These are phyloP conservation scores for Logfia minima DNA, from an alignment of 129 eudicot genomes.

Conservation along the genomic window DNA sequence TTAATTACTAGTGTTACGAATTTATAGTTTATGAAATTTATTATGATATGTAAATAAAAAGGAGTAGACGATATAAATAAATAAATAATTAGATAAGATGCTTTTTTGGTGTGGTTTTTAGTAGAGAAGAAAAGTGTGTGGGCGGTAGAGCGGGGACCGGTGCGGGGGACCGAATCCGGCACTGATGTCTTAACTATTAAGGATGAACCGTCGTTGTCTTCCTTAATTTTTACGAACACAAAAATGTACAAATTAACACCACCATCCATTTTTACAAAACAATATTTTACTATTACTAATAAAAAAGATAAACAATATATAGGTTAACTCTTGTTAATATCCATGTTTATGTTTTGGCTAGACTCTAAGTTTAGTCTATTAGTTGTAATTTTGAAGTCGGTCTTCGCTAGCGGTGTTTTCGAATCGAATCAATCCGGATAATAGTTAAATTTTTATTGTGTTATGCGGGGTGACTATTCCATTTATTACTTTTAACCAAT, in stretches of 20 bases:
- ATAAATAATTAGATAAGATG: slow-evolving; percentile 11
- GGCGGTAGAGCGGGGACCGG: slow-evolving; percentile 44
- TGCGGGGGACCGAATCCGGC: slow-evolving; percentile 43
- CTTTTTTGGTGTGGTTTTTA: slow-evolving; percentile 16
- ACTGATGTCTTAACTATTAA: slow-evolving; percentile 45
- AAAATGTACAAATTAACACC: slow-evolving; percentile 1
- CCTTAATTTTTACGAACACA: slow-evolving; percentile 34
- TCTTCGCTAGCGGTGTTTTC: no score
- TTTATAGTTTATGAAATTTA: not conserved
- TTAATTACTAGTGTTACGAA: not conserved
- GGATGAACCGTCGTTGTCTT: slow-evolving; percentile 59
- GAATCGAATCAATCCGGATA: no score
- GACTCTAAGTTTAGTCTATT: no score
- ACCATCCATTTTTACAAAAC: not conserved
- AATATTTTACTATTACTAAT: no score
- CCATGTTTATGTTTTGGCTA: no score
- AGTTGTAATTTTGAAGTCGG: no score
- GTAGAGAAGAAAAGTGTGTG: slow-evolving; percentile 12
- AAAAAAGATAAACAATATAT: no score
- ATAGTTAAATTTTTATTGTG: no score
- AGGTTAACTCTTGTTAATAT: no score
- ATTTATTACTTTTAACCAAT: no score
- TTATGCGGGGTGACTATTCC: no score
- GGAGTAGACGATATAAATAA: not conserved
- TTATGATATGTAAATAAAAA: not conserved